phyloP scores from a whole-genome alignment of 352 stramenopile species.

The Globisporangium radiosum region DNA sequence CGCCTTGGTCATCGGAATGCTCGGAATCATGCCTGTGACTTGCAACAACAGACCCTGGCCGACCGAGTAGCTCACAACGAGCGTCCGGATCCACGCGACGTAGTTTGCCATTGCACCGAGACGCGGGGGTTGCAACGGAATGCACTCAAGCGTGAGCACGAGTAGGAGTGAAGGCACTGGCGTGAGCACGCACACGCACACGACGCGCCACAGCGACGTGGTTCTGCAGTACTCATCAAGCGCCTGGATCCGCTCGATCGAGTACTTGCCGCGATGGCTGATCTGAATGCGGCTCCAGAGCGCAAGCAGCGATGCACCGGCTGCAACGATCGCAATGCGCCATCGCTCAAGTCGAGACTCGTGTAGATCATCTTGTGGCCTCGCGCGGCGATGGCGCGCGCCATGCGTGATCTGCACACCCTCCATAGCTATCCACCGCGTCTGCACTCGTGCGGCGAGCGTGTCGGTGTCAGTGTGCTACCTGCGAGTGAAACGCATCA shows the following conservation, averaged over 20 bases:
- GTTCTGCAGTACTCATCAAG: constrained; percentile 24
- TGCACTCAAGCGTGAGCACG: constrained; percentile 20
- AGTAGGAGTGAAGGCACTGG: constrained; percentile 15
- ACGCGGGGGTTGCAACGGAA: constrained; percentile 14
- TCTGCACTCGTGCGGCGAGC: too few species aligned
- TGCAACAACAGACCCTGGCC: constrained; percentile 5
- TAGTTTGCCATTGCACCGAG: constrained; percentile 9
- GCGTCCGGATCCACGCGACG: constrained; percentile 1
- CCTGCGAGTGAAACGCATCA: too few species aligned
- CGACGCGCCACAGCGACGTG: neutral
- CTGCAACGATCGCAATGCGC: neutral
- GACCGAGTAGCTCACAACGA: constrained; percentile 7
- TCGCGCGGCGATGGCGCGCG: neutral
- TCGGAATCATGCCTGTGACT: neutral
- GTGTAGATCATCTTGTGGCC: neutral
- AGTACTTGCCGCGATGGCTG: constrained; percentile 28
- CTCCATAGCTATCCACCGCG: neutral
- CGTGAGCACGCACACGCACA: constrained; percentile 11
- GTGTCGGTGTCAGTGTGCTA: too few species aligned
- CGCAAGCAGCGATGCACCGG: neutral
- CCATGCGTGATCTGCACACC: constrained; percentile 1
- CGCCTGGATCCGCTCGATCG: constrained; percentile 26
- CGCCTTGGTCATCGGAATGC: neutral
- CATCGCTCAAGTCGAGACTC: neutral
- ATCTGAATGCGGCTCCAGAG: constrained; percentile 14